phyloP scores from a whole-genome alignment of 768 basidiomycete species.

The Pisolithus microcarpus region DNA sequence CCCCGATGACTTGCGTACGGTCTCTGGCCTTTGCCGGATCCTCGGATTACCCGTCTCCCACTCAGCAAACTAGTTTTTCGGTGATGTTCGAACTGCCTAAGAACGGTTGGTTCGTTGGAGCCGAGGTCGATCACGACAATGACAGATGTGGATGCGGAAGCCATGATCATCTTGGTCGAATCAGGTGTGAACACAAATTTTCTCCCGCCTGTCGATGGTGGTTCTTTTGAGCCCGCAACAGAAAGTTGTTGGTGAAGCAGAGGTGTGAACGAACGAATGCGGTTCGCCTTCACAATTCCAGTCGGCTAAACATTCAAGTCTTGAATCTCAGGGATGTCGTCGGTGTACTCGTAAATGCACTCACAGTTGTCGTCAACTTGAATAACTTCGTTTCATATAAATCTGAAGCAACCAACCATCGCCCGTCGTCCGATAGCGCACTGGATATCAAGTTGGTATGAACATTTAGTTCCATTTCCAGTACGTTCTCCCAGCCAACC shows the following conservation, averaged over 20 bases:
- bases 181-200: constrained; percentile 76
- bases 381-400: constrained; percentile 87
- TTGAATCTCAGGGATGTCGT: constrained; percentile 5
- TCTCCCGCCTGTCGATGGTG: constrained; percentile 48
- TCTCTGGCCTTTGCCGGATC: constrained; percentile 19
- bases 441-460: constrained; percentile 73
- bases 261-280: constrained; percentile 61
- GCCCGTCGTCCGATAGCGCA: constrained; percentile 81
- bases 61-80: constrained; percentile 38
- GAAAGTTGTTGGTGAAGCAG: constrained; percentile 49
- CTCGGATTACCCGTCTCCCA: constrained; percentile 41
- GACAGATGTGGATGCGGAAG: constrained; percentile 54
- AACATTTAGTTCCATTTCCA: constrained; percentile 87
- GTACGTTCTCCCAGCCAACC: constrained; percentile 68
- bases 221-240: constrained; percentile 23
- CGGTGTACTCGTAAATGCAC: constrained; percentile 17
- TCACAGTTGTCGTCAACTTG: constrained; percentile 47
- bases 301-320: constrained; percentile 29
- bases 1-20: constrained; percentile 3
- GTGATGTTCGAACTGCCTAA: constrained; percentile 74
- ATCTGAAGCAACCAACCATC: constrained; percentile 86
- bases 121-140: constrained; percentile 72
- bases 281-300: constrained; percentile 50
- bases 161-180: constrained; percentile 74
- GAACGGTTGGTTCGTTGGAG: constrained; percentile 44